Evolutionary conservation across 1,139 yeast genomes (phyloP).

Genomic region (Zygoascus meyerae): DNA sequence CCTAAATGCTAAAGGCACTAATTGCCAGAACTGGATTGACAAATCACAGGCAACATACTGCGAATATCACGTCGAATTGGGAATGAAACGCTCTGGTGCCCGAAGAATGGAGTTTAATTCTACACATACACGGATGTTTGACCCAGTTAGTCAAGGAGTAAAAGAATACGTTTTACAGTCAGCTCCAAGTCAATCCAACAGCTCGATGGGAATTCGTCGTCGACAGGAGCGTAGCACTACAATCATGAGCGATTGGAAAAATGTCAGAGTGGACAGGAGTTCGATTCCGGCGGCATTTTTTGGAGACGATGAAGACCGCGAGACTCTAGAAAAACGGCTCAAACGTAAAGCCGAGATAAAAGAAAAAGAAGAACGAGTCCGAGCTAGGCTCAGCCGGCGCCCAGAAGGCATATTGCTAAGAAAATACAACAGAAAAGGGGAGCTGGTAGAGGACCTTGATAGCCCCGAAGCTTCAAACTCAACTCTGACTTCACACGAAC

Average conservation of each 20-base stretch:
- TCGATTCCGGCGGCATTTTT: constrained; percentile 8
- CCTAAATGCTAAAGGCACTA: constrained; percentile 40
- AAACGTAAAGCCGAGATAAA: constrained; percentile 17
- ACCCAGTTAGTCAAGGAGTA: constrained; percentile 29
- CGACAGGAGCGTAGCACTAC: not conserved
- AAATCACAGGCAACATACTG: constrained; percentile 51
- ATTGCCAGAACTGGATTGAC: constrained; percentile 60
- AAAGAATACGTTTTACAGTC: constrained; percentile 32
- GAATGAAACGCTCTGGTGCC: constrained; percentile 36
- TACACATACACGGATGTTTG: constrained; percentile 24
- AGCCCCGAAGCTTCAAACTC: constrained; percentile 28
- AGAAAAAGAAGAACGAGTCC: constrained; percentile 25
- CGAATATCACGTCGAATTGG: constrained; percentile 61
- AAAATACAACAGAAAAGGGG: constrained; percentile 25
- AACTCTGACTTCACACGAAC: too few species aligned
- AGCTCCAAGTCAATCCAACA: not conserved
- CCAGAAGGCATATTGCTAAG: constrained; percentile 28
- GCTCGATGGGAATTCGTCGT: constrained; percentile 1
- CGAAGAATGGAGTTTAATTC: constrained; percentile 65
- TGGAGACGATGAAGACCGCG: constrained; percentile 12
- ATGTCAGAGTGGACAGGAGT: not conserved
- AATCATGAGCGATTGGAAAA: not conserved
- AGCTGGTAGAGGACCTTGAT: constrained; percentile 28
- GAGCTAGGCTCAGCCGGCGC: constrained; percentile 29
- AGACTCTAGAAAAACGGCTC: constrained; percentile 14